Percentiles rank a stretch among this genome's conserved stretches.
Evolutionary conservation across 441 rosid species (phyloP).

Genomic region (Breynia disticha): DNA sequence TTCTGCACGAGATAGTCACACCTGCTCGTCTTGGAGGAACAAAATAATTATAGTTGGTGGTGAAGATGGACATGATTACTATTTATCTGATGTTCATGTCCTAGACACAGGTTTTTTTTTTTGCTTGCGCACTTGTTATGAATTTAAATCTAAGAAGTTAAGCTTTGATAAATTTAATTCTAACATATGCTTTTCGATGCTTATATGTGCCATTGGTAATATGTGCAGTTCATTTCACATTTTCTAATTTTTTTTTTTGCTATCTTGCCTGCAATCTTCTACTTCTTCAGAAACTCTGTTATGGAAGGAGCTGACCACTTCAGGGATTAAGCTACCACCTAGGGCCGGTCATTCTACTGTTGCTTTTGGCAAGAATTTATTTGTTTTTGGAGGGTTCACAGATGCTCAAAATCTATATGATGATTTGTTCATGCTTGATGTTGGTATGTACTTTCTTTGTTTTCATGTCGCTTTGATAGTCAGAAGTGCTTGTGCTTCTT

Average conservation of each 20-base stretch:
- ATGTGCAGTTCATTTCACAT: not conserved
- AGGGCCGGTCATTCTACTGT: slow-evolving; percentile 92
- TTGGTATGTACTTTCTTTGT: slow-evolving; percentile 42
- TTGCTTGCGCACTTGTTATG: not conserved
- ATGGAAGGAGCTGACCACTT: slow-evolving; percentile 76
- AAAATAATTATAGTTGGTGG: slow-evolving; percentile 83
- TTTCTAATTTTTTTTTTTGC: slow-evolving; percentile 2
- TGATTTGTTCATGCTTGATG: slow-evolving; percentile 73
- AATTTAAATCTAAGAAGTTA: too few relatives aligned
- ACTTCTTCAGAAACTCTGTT: slow-evolving; percentile 56
- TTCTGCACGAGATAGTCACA: slow-evolving; percentile 88
- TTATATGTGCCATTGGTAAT: not conserved
- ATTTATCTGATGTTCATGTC: slow-evolving; percentile 83
- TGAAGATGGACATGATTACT: slow-evolving; percentile 87
- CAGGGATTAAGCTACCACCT: slow-evolving; percentile 71
- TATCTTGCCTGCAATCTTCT: slow-evolving; percentile 10
- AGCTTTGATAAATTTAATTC: too few relatives aligned
- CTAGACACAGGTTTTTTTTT: slow-evolving; percentile 69
- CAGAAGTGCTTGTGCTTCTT: not conserved
- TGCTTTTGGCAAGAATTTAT: slow-evolving; percentile 73
- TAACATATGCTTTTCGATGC: too few relatives aligned
- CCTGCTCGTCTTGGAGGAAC: slow-evolving; percentile 92
- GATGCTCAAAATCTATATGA: slow-evolving; percentile 82
- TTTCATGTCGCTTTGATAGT: not conserved
- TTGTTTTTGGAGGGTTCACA: slow-evolving; percentile 89